phyloP scores from a whole-genome alignment of 768 basidiomycete genomes.

The Suillus sp. region DNA sequence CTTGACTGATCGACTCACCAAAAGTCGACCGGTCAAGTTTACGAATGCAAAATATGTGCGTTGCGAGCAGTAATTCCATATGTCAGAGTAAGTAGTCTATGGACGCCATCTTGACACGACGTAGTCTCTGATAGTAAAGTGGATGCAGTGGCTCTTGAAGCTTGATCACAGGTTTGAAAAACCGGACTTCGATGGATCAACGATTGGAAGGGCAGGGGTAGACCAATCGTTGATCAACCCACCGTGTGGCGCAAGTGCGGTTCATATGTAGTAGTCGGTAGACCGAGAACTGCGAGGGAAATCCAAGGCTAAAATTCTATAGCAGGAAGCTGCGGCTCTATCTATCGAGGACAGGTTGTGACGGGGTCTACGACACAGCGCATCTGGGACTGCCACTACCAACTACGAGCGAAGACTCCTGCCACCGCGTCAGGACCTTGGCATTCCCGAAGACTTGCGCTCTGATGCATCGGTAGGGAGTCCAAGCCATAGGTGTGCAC shows the following conservation, averaged over 20 bases:
- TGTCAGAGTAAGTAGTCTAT: background rate
- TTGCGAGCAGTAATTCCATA: background rate
- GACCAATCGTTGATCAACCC: background rate
- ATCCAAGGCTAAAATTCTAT: too few species aligned
- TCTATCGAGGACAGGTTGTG: too few species aligned
- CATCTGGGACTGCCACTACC: too few species aligned
- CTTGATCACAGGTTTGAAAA: background rate
- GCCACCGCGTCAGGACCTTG: too few species aligned
- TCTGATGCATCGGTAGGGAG: too few species aligned
- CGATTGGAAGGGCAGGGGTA: background rate
- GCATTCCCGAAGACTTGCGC: too few species aligned
- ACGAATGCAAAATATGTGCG: background rate
- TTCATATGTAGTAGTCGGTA: background rate
- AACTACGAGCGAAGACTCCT: too few species aligned
- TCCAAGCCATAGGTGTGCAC: too few species aligned
- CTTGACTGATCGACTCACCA: background rate
- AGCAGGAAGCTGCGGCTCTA: too few species aligned
- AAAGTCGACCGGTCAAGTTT: too few species aligned
- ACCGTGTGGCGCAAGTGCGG: background rate
- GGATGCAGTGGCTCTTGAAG: background rate
- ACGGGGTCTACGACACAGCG: too few species aligned
- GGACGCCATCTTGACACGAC: background rate
- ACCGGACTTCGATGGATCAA: background rate
- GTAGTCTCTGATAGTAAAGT: background rate
- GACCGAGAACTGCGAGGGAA: too few species aligned